A percentile compares a stretch with the other conserved stretches of the same genome.
phyloP scores from a whole-genome alignment of 2,329 filamentous ascomycete genomes.

The Dothiorella sarmentorum region DNA sequence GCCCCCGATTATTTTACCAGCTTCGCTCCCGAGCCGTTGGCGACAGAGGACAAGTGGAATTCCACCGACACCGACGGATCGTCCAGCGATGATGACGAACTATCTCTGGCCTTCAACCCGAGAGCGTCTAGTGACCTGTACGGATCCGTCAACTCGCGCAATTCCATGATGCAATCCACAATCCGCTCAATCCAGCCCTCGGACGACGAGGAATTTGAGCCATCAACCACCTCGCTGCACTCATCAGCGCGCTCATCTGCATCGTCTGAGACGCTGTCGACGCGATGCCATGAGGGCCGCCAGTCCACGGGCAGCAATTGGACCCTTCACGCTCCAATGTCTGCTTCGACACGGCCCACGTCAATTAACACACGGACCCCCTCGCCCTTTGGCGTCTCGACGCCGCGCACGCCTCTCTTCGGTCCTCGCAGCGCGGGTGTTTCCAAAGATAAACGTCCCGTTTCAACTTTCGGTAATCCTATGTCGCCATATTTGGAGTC shows the following conservation, averaged over 20 bases:
- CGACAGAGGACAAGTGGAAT: neutral
- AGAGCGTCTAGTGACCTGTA: constrained; percentile 1
- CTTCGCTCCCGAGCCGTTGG: neutral
- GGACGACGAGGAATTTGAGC: neutral
- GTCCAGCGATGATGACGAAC: neutral
- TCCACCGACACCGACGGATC: constrained; percentile 1
- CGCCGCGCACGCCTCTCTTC: neutral
- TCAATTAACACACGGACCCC: constrained; percentile 16
- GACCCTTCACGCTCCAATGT: constrained; percentile 10
- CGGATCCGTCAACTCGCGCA: constrained; percentile 8
- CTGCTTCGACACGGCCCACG: constrained; percentile 7
- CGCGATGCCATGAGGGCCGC: constrained; percentile 7
- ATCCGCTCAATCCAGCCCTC: constrained; percentile 4
- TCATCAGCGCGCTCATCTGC: constrained; percentile 15
- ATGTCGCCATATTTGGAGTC: constrained; percentile 1
- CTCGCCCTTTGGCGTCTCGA: constrained; percentile 7
- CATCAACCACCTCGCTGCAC: no score
- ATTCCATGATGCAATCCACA: constrained; percentile 6
- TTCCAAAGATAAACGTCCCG: constrained; percentile 8
- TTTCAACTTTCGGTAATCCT: constrained; percentile 14
- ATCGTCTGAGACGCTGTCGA: constrained; percentile 15
- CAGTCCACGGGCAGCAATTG: constrained; percentile 15
- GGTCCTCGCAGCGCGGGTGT: neutral
- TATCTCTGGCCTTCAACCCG: neutral
- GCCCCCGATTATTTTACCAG: constrained; percentile 3